Base-by-base conservation (phyloP, 1,139 yeast genomes). In the Blastobotrys raffinosifermentans region DNA sequence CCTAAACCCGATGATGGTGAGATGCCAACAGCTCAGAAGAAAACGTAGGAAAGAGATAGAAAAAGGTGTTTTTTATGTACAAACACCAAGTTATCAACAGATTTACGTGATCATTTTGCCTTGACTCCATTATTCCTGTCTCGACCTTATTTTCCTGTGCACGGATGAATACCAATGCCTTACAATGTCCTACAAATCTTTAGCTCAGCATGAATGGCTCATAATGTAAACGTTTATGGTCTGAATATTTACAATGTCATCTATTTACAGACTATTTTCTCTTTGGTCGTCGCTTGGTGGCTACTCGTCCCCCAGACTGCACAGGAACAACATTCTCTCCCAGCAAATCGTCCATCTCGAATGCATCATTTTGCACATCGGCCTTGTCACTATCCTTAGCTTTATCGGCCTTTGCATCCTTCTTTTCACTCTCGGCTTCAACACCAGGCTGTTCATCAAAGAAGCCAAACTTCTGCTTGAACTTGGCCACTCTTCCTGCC, bases 401-500 rank as follows among this genome's bases (percentile, higher is more conserved):
- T 2, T 47, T 55, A n/a, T 37, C 38, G 15, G 40, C 38, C 26
- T 42, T 49, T 2, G 31, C 11, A 19, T 26, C 21, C 6, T 22
- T n/a, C 14, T 8, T 14, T 7, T 25, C 27, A 5, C 7, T 18
- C 10, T 11, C 9, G 11, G 41, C 50, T 26, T 47, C 53, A 16
- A 45, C 26, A 6, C 39, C 40, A 11, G 39, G 43, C 4, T 31
- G 47, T 23, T 47, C 37, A 30, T 53, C 53, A 40, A 69, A 51
- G 74, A 81, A 63, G 38, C 41, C 77, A 66, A 37, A 89, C 65
- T 76, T 84, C 61, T 79, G 75, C 63, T 79, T 84, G 73, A 89
- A 91, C 64, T 77, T 83, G 60, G 82, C 84, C 58, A 89, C 67
- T 61, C 80, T 81, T 50, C 95, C 96, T 38, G 87, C 80, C 10